Evolutionary conservation across 169 alveolate species (phyloP).

Genomic region (Eimeria tenella): DNA sequence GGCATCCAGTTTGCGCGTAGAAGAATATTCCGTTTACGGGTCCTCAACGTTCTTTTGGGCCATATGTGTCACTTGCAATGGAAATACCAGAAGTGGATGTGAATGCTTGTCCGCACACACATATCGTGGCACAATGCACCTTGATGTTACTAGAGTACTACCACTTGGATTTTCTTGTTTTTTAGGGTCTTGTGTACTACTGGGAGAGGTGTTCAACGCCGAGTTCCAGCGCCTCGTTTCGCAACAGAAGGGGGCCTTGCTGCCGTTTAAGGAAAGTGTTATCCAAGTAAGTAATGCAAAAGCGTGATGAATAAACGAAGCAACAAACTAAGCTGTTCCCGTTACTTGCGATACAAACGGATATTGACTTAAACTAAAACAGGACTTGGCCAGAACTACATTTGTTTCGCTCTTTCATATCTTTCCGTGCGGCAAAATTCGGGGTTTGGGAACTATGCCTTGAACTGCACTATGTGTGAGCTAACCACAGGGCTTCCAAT

Average conservation of each 20-base stretch:
- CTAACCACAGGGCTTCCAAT: conserved; percentile 97
- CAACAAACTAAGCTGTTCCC: not conserved
- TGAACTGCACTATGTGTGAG: not conserved
- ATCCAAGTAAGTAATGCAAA: not conserved
- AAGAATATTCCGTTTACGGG: too few relatives aligned
- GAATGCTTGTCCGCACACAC: too few relatives aligned
- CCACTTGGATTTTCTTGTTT: not conserved
- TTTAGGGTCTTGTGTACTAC: conserved; percentile 93
- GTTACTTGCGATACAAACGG: too few relatives aligned
- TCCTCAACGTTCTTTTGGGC: too few relatives aligned
- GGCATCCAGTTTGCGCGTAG: too few relatives aligned
- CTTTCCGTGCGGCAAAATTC: not conserved
- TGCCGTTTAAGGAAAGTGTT: conserved; percentile 56
- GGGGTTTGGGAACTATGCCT: not conserved
- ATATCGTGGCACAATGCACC: too few relatives aligned
- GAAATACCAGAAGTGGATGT: not conserved
- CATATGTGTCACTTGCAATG: too few relatives aligned
- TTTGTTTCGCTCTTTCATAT: not conserved
- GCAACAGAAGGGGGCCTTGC: conserved; percentile 66
- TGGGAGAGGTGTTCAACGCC: conserved; percentile 91
- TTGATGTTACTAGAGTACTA: too few relatives aligned
- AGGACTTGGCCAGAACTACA: too few relatives aligned
- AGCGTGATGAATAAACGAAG: not conserved
- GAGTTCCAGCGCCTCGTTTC: conserved; percentile 25
- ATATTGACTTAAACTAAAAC: too few relatives aligned